Percentiles rank a stretch among this genome's conserved stretches.
Evolutionary conservation across 345 rosid genomes (phyloP).

Genomic region (Laguncularia racemosa): DNA sequence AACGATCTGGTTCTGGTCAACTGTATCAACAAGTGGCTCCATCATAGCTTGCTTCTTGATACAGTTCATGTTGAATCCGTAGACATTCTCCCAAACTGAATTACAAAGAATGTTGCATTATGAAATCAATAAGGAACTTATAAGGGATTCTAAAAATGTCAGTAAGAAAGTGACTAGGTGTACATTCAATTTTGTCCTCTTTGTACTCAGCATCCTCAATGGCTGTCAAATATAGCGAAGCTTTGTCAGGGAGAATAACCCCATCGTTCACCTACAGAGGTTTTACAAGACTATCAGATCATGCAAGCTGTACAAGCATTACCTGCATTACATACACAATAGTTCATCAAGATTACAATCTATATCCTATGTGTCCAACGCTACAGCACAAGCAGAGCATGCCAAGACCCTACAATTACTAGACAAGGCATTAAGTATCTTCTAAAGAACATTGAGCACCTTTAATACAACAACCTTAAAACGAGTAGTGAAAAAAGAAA

Average conservation of each 20-base stretch:
- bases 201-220: constrained; percentile 97
- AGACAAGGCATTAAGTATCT: too few species aligned
- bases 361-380: too few species aligned
- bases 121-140: not conserved
- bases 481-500: too few species aligned
- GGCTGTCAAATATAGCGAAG: constrained; percentile 83
- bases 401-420: too few species aligned
- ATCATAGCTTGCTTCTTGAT: constrained; percentile 91
- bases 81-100: constrained; percentile 89
- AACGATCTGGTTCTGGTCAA: constrained; percentile 88
- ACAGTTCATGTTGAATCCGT: constrained; percentile 97
- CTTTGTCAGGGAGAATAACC: constrained; percentile 82
- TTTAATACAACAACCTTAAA: too few species aligned
- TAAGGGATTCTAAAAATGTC: constrained; percentile 4
- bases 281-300: not conserved
- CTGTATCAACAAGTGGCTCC: constrained; percentile 98
- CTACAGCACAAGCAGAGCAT: too few species aligned
- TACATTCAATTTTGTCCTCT: constrained; percentile 94
- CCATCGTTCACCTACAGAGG: constrained; percentile 64
- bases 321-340: too few species aligned
- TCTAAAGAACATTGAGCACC: too few species aligned
- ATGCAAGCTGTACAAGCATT: not conserved
- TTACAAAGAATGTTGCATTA: constrained; percentile 2
- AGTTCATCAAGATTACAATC: too few species aligned
- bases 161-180: constrained; percentile 14